Evolutionary conservation across 148 eudicot genomes (phyloP).

Genomic region (Camellia lanceoleosa): DNA sequence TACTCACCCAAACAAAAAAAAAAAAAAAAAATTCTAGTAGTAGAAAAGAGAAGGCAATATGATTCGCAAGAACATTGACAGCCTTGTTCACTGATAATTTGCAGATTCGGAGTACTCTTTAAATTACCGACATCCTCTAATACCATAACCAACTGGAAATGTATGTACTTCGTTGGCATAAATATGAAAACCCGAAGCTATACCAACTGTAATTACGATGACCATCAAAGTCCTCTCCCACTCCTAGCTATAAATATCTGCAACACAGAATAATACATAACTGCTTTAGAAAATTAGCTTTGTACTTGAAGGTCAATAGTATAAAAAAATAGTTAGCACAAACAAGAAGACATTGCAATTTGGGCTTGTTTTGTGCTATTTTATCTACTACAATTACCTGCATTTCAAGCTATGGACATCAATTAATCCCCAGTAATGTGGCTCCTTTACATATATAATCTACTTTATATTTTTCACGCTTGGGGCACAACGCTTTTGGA

Average conservation of each 20-base stretch:
- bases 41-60: background rate
- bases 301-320: background rate
- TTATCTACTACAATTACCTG: background rate
- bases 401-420: background rate
- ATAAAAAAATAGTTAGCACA: background rate
- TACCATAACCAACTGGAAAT: background rate
- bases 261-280: slow-evolving; percentile 3
- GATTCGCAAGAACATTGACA: slow-evolving; percentile 1
- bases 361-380: background rate
- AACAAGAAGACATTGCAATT: background rate
- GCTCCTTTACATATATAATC: background rate
- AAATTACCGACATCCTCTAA: background rate
- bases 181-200: background rate
- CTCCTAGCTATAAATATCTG: slow-evolving; percentile 24
- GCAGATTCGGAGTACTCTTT: background rate
- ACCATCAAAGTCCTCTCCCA: background rate
- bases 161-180: background rate
- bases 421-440: background rate
- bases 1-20: too few species aligned
- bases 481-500: background rate
- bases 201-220: too few species aligned
- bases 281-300: background rate
- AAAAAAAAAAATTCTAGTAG: too few species aligned
- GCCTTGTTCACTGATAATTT: background rate
- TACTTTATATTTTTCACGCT: background rate